These are phyloP conservation scores for Cantharellus cinnabarinus DNA, from an alignment of 768 basidiomycete genomes.

Conservation along the genomic window DNA sequence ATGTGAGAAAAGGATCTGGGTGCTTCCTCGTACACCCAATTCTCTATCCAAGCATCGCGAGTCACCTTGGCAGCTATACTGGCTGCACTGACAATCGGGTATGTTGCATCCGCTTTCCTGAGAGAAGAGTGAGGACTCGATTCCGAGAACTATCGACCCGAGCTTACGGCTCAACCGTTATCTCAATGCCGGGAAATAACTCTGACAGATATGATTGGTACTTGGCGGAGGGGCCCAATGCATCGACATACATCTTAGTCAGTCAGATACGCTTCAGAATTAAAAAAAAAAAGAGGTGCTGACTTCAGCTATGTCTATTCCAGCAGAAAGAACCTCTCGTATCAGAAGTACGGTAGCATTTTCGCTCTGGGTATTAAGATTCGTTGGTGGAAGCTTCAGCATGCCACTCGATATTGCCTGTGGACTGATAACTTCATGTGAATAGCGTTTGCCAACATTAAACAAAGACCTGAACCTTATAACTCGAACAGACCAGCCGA, in stretches of 20 bases:
- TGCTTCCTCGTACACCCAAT: constrained; percentile 63
- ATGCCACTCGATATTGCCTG: constrained; percentile 83
- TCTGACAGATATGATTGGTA: constrained; percentile 71
- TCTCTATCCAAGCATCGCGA: constrained; percentile 71
- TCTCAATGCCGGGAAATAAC: constrained; percentile 62
- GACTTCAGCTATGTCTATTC: constrained; percentile 64
- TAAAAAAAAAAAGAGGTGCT: constrained; percentile 5
- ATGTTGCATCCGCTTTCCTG: constrained; percentile 80
- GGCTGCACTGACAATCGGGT: constrained; percentile 91
- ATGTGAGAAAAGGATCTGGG: constrained; percentile 8
- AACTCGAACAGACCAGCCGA: constrained; percentile 71
- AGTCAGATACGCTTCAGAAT: not conserved
- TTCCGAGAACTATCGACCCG: constrained; percentile 9
- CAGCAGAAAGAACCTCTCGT: constrained; percentile 58
- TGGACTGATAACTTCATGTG: constrained; percentile 32
- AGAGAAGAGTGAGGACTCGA: not conserved
- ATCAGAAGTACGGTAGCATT: constrained; percentile 83
- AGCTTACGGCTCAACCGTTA: constrained; percentile 46
- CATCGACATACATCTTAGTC: constrained; percentile 75
- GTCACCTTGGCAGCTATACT: constrained; percentile 98
- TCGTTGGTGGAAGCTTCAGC: constrained; percentile 63
- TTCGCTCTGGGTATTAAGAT: constrained; percentile 75
- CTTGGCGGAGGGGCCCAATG: constrained; percentile 66
- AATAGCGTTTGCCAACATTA: constrained; percentile 9
- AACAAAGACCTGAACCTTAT: constrained; percentile 26